Conservation (phyloP, 2,329 filamentous ascomycete genomes). For the Ceratocystiopsis brevicomis region DNA sequence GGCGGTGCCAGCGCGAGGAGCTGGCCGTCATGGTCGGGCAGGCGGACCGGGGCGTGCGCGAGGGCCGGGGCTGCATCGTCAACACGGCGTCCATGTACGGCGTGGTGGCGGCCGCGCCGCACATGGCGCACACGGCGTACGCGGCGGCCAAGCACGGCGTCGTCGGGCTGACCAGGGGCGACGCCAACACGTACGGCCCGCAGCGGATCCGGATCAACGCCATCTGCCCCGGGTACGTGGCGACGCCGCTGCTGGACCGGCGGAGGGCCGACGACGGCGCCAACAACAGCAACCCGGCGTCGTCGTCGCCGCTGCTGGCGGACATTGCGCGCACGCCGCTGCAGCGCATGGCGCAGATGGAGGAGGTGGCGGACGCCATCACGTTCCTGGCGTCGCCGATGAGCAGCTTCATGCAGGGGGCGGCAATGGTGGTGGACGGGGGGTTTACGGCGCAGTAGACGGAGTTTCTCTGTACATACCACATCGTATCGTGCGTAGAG, state of each 20-base stretch:
- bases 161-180: constrained; percentile 32
- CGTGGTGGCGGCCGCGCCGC: constrained; percentile 20
- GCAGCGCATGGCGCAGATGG: constrained; percentile 25
- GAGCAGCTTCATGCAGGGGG: constrained; percentile 33
- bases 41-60: constrained; percentile 19
- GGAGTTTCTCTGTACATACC: no score
- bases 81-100: constrained; percentile 35
- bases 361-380: constrained; percentile 35
- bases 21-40: constrained; percentile 31
- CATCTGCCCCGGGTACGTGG: constrained; percentile 28
- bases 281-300: no score
- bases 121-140: constrained; percentile 26
- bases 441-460: constrained; percentile 16
- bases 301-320: constrained; percentile 15
- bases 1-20: constrained; percentile 36
- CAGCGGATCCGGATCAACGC: constrained; percentile 38
- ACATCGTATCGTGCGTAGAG: no score
- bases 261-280: constrained; percentile 11
- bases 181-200: constrained; percentile 31
- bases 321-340: constrained; percentile 28
- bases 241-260: constrained; percentile 6
- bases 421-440: constrained; percentile 27
- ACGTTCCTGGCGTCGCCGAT: constrained; percentile 31
- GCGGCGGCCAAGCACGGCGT: constrained; percentile 33
- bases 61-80: constrained; percentile 31